Evolutionary conservation across 495 filamentous ascomycete species (phyloP).

Genomic region (Trichocladium antarcticum): DNA sequence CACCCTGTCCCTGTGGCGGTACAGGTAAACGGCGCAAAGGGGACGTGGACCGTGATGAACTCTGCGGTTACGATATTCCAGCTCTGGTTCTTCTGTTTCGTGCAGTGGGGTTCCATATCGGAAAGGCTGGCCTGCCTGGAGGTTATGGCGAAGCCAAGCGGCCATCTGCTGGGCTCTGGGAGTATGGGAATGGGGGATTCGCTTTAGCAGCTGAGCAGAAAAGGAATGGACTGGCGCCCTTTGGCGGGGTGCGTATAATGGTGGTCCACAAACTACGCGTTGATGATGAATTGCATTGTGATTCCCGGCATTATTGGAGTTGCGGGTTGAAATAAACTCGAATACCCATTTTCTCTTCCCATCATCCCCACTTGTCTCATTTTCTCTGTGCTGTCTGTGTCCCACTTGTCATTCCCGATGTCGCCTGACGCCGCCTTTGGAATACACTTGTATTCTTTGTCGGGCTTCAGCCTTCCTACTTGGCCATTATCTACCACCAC

Average conservation of each 20-base stretch:
- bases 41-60: slow-evolving; percentile 6
- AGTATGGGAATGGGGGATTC: slow-evolving; percentile 14
- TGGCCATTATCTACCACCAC: too few relatives aligned
- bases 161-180: slow-evolving; percentile 11
- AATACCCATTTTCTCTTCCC: background rate
- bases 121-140: slow-evolving; percentile 12
- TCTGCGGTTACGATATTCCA: slow-evolving; percentile 7
- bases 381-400: too few relatives aligned
- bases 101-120: slow-evolving; percentile 10
- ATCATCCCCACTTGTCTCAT: too few relatives aligned
- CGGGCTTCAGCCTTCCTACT: too few relatives aligned
- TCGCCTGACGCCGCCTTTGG: too few relatives aligned
- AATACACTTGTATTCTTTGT: too few relatives aligned
- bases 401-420: too few relatives aligned
- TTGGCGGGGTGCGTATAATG: slow-evolving; percentile 7
- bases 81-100: slow-evolving; percentile 20
- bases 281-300: slow-evolving; percentile 10
- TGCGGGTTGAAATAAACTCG: background rate
- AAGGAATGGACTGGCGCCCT: slow-evolving; percentile 20
- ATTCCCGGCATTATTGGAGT: slow-evolving; percentile 6
- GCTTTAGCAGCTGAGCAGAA: slow-evolving; percentile 18
- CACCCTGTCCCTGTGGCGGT: slow-evolving; percentile 90
- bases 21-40: slow-evolving; percentile 42
- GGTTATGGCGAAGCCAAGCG: slow-evolving; percentile 6
- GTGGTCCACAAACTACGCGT: slow-evolving; percentile 11